Evolutionary conservation across 352 stramenopile genomes (phyloP).

Genomic region (Saprolegnia diclina): DNA sequence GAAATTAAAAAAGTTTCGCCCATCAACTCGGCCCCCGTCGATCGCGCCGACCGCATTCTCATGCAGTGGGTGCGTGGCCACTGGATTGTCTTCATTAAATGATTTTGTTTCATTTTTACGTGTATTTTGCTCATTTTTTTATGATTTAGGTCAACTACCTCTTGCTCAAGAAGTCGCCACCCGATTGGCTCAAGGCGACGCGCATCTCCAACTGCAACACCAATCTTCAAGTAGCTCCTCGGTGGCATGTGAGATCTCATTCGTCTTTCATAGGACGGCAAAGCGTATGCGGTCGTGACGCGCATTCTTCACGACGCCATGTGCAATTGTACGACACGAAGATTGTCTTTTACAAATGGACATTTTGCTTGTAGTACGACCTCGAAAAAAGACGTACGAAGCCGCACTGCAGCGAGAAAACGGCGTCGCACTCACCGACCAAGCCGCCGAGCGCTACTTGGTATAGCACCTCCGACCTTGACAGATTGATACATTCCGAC

Average conservation of each 20-base stretch:
- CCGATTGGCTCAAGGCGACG: constrained; percentile 45
- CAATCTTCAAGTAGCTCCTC: constrained; percentile 34
- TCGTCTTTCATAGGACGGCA: constrained; percentile 36
- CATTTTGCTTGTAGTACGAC: constrained; percentile 30
- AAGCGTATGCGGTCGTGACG: constrained; percentile 47
- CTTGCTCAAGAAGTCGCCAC: constrained; percentile 35
- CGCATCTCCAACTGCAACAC: constrained; percentile 64
- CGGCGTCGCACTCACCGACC: constrained; percentile 71
- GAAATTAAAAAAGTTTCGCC: neutral
- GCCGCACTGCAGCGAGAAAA: constrained; percentile 66
- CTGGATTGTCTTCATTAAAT: too few relatives aligned
- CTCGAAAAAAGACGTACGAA: constrained; percentile 32
- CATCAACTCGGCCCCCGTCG: constrained; percentile 35
- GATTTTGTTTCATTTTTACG: neutral
- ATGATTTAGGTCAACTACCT: constrained; percentile 38
- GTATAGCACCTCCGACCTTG: constrained; percentile 28
- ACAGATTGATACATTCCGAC: neutral
- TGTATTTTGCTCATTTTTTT: constrained; percentile 1
- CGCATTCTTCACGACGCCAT: constrained; percentile 63
- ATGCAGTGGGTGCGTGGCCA: constrained; percentile 48
- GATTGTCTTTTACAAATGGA: constrained; percentile 35
- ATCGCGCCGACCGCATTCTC: constrained; percentile 63
- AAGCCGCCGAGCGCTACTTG: constrained; percentile 66
- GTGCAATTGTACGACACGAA: constrained; percentile 33
- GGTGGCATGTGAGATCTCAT: neutral